phyloP scores from a whole-genome alignment of 352 stramenopile species.

The Globisporangium radiosum region DNA sequence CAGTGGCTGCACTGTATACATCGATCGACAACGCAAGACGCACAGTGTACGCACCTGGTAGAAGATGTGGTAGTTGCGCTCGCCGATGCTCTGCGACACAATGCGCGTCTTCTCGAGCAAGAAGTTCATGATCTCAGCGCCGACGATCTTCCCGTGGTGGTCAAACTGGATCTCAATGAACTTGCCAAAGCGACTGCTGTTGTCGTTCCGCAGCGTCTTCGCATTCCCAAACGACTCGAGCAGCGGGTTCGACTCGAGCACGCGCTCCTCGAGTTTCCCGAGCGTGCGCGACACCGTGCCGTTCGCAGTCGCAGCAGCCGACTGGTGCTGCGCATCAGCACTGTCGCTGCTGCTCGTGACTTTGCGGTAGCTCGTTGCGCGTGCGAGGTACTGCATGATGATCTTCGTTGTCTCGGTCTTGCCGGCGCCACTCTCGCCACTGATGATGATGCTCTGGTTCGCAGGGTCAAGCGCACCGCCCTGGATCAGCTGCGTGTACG shows the following conservation, averaged over 20 bases:
- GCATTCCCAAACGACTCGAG: slow-evolving; percentile 89
- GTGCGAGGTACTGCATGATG: slow-evolving; percentile 88
- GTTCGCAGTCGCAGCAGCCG: slow-evolving; percentile 51
- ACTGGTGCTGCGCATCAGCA: slow-evolving; percentile 23
- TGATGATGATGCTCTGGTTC: slow-evolving; percentile 92
- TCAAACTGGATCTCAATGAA: slow-evolving; percentile 97
- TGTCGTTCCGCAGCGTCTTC: slow-evolving; percentile 96
- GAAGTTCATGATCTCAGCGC: slow-evolving; percentile 89
- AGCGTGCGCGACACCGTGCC: slow-evolving; percentile 85
- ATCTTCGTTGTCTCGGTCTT: slow-evolving; percentile 92
- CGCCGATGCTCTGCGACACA: slow-evolving; percentile 83
- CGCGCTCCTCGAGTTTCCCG: slow-evolving; percentile 79
- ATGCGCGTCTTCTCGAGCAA: slow-evolving; percentile 89
- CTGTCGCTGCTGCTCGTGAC: slow-evolving; percentile 13
- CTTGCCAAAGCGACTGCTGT: slow-evolving; percentile 96
- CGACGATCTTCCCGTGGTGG: slow-evolving; percentile 87
- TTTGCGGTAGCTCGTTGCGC: slow-evolving; percentile 70
- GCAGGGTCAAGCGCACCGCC: slow-evolving; percentile 69
- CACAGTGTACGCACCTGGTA: slow-evolving; percentile 77
- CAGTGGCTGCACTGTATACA: too few relatives aligned
- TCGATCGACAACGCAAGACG: not conserved
- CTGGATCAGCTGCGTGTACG: slow-evolving; percentile 86
- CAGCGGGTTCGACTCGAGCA: slow-evolving; percentile 85
- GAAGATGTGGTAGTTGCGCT: slow-evolving; percentile 98
- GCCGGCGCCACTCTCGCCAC: slow-evolving; percentile 83